Conservation (phyloP, 1,284 basidiomycete genomes). For the Heliocybe sulcata region DNA sequence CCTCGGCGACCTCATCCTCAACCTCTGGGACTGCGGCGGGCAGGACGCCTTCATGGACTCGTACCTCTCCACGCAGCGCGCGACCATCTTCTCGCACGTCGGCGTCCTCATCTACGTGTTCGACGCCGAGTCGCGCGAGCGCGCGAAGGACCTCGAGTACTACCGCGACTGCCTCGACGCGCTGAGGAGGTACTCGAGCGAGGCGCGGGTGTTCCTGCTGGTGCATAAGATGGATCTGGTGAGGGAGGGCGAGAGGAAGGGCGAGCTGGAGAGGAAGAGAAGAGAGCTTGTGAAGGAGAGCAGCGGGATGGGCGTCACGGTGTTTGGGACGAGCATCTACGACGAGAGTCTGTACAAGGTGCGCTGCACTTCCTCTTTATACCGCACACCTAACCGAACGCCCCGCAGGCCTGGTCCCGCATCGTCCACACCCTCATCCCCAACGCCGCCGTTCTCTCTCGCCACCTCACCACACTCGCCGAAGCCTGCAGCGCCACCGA, state of each 20-base stretch:
- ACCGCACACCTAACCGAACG: constrained; percentile 5
- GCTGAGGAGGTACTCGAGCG: constrained; percentile 68
- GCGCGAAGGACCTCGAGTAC: constrained; percentile 77
- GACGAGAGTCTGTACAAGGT: constrained; percentile 97
- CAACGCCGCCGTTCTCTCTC: constrained; percentile 83
- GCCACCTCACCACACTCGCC: constrained; percentile 82
- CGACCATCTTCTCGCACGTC: constrained; percentile 92
- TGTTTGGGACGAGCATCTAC: constrained; percentile 96
- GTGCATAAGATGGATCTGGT: constrained; percentile 97
- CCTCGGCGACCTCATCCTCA: constrained; percentile 88
- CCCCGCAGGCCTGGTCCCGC: constrained; percentile 85
- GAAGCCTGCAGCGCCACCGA: constrained; percentile 85
- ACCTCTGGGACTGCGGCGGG: constrained; percentile 98
- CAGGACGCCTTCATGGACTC: constrained; percentile 98
- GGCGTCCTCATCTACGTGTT: constrained; percentile 98
- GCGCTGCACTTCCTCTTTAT: constrained; percentile 15
- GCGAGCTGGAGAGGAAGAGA: constrained; percentile 61
- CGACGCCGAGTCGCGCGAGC: constrained; percentile 77
- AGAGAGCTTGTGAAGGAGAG: constrained; percentile 64
- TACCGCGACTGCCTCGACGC: constrained; percentile 83
- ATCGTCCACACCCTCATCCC: constrained; percentile 97
- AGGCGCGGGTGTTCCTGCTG: constrained; percentile 84
- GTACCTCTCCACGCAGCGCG: constrained; percentile 85
- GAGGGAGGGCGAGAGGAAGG: constrained; percentile 34
- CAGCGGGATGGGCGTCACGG: constrained; percentile 46